Conservation (phyloP, 2,329 filamentous ascomycete species). For the Cladosporium cucumerinum region DNA sequence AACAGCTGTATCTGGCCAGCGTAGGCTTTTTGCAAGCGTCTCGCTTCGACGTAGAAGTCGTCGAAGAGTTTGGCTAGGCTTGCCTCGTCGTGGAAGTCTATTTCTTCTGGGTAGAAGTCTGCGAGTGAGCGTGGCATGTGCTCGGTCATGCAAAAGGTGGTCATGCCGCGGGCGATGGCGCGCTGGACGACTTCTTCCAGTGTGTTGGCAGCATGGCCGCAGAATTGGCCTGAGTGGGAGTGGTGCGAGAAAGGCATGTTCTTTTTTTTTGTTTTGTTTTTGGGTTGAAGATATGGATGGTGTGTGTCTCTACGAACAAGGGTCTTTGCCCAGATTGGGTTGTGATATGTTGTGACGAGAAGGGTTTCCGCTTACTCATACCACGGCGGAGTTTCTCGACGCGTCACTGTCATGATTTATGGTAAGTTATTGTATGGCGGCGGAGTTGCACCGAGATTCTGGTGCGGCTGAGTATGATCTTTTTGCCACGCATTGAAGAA, state of each 20-base stretch:
- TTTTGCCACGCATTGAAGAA: no score
- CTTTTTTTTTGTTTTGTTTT: no score
- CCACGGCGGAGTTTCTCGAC: neutral
- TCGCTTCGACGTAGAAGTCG: conserved; percentile 72
- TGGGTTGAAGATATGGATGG: neutral
- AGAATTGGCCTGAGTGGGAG: conserved; percentile 97
- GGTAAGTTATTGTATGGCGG: neutral
- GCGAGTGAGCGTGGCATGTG: conserved; percentile 81
- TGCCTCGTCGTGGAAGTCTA: conserved; percentile 37
- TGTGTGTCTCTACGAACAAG: neutral
- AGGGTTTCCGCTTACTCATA: neutral
- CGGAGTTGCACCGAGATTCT: no score
- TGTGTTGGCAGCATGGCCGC: conserved; percentile 79
- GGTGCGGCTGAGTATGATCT: no score
- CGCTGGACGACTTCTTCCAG: conserved; percentile 79
- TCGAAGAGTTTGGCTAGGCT: conserved; percentile 56
- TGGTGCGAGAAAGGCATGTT: conserved; percentile 95
- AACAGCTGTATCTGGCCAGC: conserved; percentile 68
- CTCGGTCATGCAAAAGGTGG: conserved; percentile 83
- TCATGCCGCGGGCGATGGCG: conserved; percentile 75
- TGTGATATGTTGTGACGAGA: neutral
- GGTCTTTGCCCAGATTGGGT: neutral
- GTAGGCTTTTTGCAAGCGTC: conserved; percentile 69
- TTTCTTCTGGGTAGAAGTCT: conserved; percentile 91
- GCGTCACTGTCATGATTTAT: neutral